These are phyloP conservation scores for Suillus ampliporus DNA, from an alignment of 768 basidiomycete genomes.

Conservation along the genomic window DNA sequence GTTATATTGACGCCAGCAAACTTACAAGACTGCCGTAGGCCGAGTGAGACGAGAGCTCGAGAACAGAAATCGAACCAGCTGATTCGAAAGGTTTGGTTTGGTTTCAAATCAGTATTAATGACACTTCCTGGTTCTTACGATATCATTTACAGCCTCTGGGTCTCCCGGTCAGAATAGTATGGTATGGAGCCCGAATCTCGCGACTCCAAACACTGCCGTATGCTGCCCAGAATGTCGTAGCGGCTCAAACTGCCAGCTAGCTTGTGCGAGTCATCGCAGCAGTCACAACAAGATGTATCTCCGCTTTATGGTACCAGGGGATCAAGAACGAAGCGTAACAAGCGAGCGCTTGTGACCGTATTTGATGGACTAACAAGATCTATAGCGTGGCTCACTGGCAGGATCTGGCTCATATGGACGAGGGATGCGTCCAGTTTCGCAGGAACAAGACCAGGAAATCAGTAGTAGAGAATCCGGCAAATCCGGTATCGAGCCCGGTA, in stretches of 20 bases:
- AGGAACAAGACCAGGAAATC: not conserved
- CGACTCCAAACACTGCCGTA: slow-evolving; percentile 47
- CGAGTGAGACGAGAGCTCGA: slow-evolving; percentile 61
- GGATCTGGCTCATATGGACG: slow-evolving; percentile 54
- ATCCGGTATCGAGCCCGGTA: too few species aligned
- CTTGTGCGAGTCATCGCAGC: slow-evolving; percentile 35
- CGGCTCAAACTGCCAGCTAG: slow-evolving; percentile 25
- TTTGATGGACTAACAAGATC: slow-evolving; percentile 9
- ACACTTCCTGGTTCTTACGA: slow-evolving; percentile 1
- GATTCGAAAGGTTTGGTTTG: slow-evolving; percentile 50
- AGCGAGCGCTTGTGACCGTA: slow-evolving; percentile 61
- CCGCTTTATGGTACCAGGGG: too few species aligned
- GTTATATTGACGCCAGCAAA: slow-evolving; percentile 39
- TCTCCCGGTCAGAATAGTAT: slow-evolving; percentile 30
- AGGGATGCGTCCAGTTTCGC: slow-evolving; percentile 22
- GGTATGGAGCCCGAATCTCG: slow-evolving; percentile 43
- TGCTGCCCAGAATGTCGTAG: slow-evolving; percentile 23
- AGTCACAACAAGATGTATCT: slow-evolving; percentile 51
- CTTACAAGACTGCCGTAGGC: slow-evolving; percentile 63
- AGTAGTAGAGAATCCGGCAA: too few species aligned
- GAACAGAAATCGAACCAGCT: slow-evolving; percentile 53
- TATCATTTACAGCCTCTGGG: slow-evolving; percentile 16
- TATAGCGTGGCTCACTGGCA: slow-evolving; percentile 58
- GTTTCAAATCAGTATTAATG: slow-evolving; percentile 8
- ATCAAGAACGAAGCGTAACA: slow-evolving; percentile 70